Base-by-base conservation (phyloP, 2,329 filamentous ascomycete species). In the Aspergillus sojae region DNA sequence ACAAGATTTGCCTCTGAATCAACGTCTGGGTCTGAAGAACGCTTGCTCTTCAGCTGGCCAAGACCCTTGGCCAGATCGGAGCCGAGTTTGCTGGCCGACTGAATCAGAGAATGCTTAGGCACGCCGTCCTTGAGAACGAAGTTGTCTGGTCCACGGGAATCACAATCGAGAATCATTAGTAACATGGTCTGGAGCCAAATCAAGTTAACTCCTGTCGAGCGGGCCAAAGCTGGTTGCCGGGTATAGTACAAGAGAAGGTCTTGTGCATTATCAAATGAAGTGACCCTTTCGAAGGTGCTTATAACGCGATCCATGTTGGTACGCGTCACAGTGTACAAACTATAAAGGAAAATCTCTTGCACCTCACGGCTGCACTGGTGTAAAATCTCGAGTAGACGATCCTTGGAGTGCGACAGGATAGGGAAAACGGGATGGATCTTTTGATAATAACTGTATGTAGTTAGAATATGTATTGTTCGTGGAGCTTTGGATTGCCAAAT, bases 161-260 rank as follows among this genome's bases (percentile, higher is more conserved):
- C 79, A 61, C 77, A 78, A 50, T 82, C 80, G 12, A 81, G 72
- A 21, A 79, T 74, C 74, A 81, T 76, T 23, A 81, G 67, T 10
- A 78, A 70, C 56, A 80, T 69, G 36, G 74, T 75, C 64, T 81
- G 79, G n/a, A 81, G 71, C 70, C 76, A 78, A 26, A 81, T 68
- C 30, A 81, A 60, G 62, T 81, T 81, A 41, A 75, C 71, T 1
- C 76, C 69, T 3, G 72, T 71, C 9, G 74, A 68, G 19, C 78
- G 75, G 30, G 75, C 67, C 30, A 75, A 67, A 21, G 75, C 71
- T 21, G 75, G 74, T 57, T 80, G 77, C 11, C 78, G 76, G 26
- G 77, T 76, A 61, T 78, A 74, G 46, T 75, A 75, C 39, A 78
- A 66, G n/a, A 80, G 62, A 39, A 77, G 67, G 59, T 80, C 78